A percentile compares a stretch with the other conserved stretches of the same genome.
These are phyloP conservation scores for Boletellus emodensis DNA, from an alignment of 768 basidiomycete genomes.

Conservation along the genomic window DNA sequence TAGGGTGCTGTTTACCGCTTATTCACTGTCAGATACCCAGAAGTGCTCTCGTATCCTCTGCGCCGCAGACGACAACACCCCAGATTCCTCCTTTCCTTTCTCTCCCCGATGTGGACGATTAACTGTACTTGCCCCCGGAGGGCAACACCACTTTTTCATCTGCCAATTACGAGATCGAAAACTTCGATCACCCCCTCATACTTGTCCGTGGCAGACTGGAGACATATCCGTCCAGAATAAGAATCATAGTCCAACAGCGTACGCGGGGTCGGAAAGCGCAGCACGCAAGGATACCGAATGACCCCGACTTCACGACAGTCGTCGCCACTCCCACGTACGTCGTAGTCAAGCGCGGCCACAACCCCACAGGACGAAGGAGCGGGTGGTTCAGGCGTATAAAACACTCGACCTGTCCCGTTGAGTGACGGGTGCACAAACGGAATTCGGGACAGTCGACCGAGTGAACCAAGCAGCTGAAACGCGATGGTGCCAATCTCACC, in stretches of 20 bases:
- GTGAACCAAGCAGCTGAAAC: constrained; percentile 1
- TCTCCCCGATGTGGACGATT: too few species aligned
- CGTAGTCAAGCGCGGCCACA: constrained; percentile 11
- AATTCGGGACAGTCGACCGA: background rate
- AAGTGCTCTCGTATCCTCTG: too few species aligned
- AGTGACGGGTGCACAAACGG: constrained; percentile 11
- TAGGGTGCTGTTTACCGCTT: too few species aligned
- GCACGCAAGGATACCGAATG: background rate
- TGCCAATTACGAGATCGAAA: background rate
- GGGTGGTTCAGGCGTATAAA: background rate
- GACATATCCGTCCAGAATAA: constrained; percentile 17
- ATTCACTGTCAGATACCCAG: too few species aligned
- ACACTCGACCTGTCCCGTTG: constrained; percentile 8
- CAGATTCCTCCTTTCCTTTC: too few species aligned
- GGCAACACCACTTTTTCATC: too few species aligned
- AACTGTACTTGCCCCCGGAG: too few species aligned
- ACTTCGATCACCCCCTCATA: constrained; percentile 6
- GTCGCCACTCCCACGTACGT: background rate
- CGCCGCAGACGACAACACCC: too few species aligned
- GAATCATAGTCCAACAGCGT: constrained; percentile 16
- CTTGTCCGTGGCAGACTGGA: background rate
- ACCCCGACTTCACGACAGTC: background rate
- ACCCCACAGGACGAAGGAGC: too few species aligned
- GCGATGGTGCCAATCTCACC: constrained; percentile 6
- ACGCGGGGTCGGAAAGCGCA: background rate